Evolutionary conservation across 2,329 filamentous ascomycete species (phyloP).

Genomic region (Cordyceps farinosa): DNA sequence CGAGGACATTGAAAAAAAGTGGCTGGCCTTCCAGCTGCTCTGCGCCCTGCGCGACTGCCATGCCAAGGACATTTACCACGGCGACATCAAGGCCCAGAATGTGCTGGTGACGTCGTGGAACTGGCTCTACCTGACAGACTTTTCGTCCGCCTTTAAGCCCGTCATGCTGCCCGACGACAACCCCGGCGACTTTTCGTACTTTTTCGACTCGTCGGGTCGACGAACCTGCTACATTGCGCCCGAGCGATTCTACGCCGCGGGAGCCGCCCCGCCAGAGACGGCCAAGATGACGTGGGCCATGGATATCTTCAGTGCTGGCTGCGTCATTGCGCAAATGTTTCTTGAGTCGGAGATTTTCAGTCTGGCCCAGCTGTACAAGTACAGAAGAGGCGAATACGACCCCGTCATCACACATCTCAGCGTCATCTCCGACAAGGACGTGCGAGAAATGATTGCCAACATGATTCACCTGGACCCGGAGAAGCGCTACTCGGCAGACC

Average conservation of each 20-base stretch:
- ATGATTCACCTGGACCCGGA: slow-evolving; percentile 97
- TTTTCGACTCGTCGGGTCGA: slow-evolving; percentile 88
- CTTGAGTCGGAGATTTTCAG: slow-evolving; percentile 95
- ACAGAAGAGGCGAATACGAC: slow-evolving; percentile 88
- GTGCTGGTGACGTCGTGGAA: slow-evolving; percentile 98
- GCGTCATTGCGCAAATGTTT: slow-evolving; percentile 94
- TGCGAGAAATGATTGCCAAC: slow-evolving; percentile 84
- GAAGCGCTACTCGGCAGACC: slow-evolving; percentile 86
- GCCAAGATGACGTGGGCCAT: slow-evolving; percentile 80
- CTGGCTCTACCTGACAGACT: slow-evolving; percentile 97
- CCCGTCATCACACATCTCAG: slow-evolving; percentile 75
- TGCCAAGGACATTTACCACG: slow-evolving; percentile 83
- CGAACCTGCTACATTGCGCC: slow-evolving; percentile 94
- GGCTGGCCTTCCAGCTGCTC: slow-evolving; percentile 92
- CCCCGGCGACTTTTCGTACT: slow-evolving; percentile 95
- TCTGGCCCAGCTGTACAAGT: slow-evolving; percentile 93
- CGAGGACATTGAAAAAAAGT: slow-evolving; percentile 98
- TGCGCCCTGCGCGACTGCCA: slow-evolving; percentile 93
- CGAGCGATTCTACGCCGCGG: slow-evolving; percentile 78
- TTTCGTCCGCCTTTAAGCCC: slow-evolving; percentile 92
- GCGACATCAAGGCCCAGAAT: slow-evolving; percentile 98
- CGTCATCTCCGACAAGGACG: slow-evolving; percentile 81
- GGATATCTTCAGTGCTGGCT: slow-evolving; percentile 97
- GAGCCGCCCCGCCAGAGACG: slow-evolving; percentile 58
- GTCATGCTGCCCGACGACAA: slow-evolving; percentile 93